Evolutionary conservation across 2,329 filamentous ascomycete genomes (phyloP), one percentile per base, ranked within the genome.

Genomic region (Botryotinia calthae): DNA sequence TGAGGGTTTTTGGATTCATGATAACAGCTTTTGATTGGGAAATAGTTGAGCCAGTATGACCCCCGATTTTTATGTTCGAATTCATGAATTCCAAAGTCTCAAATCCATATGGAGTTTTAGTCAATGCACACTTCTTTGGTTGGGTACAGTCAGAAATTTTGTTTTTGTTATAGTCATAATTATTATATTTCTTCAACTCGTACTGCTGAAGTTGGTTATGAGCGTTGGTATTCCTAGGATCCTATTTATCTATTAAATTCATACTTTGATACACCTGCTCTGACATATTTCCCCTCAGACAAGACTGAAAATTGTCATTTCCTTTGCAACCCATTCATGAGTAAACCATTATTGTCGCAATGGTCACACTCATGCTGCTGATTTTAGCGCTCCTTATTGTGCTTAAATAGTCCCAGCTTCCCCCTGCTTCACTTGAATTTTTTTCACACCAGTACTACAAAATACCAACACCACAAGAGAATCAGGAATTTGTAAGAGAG

Each of bases 201-300:
- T 25, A 48, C 22, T 9, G 5, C 2, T n/a, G 4, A 1, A 54
- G 10, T 3, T 1, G 10, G 0, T 16, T 16, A 54, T 54, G 48
- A 54, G 1, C n/a, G 25, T 54, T n/a, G 4, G 5, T 2, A n/a
- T n/a, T n/a, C 48, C 25, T 5, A 54, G 16, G 1, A n/a, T 54
- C 0, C 12, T 2, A 54, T n/a, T 7, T 12, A n/a, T 14, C 25
- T 0, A 54, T 54, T 12, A n/a, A n/a, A n/a, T 54, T n/a, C 25
- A 54, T 54, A n/a, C 48, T 54, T 54, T 0, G 16, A 0, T 7
- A 51, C 4, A 54, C 4, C 10, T 14, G 12, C 12, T 7, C 48
- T 54, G 48, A 54, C 25, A 25, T 12, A n/a, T 16, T 16, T n/a
- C 0, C 1, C 2, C 2, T 22, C 0, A n/a, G 5, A n/a, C 10